Evolutionary conservation across 1,284 basidiomycete species (phyloP).

Genomic region (Macrocystidia cucumis): DNA sequence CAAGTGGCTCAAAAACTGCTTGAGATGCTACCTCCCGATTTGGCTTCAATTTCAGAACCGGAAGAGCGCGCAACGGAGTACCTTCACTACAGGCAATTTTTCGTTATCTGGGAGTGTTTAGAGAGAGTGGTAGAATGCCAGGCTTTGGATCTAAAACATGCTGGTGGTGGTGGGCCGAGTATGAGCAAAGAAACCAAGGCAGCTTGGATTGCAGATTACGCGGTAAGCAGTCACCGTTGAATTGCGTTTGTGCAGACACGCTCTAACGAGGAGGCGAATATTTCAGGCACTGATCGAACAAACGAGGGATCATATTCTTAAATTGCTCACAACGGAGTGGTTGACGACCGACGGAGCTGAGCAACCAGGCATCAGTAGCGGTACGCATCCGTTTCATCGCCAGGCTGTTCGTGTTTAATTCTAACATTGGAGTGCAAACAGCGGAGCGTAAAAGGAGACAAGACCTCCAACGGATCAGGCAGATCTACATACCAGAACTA

Average conservation of each 20-base stretch:
- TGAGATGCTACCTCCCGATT: constrained; percentile 56
- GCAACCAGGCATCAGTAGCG: too few species aligned
- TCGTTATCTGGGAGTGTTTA: constrained; percentile 59
- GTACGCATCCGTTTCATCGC: too few species aligned
- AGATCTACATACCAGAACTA: constrained; percentile 88
- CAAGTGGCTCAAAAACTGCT: constrained; percentile 64
- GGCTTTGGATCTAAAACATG: constrained; percentile 39
- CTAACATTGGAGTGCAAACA: too few species aligned
- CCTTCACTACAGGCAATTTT: constrained; percentile 68
- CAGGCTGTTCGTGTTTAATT: too few species aligned
- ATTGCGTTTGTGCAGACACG: not conserved
- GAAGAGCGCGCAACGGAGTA: constrained; percentile 65
- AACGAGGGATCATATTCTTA: constrained; percentile 50
- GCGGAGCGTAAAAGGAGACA: too few species aligned
- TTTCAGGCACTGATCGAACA: constrained; percentile 53
- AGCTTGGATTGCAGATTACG: constrained; percentile 60
- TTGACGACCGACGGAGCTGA: constrained; percentile 49
- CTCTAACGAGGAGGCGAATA: too few species aligned
- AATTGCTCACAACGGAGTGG: constrained; percentile 73
- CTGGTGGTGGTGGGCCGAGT: too few species aligned
- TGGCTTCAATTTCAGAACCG: constrained; percentile 49
- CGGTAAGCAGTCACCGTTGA: constrained; percentile 26
- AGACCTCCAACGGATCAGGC: constrained; percentile 77
- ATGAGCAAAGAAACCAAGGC: constrained; percentile 50
- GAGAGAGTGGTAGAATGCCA: constrained; percentile 51